Evolutionary conservation across 495 filamentous ascomycete species (phyloP).

Genomic region (Oidiodendron maius): DNA sequence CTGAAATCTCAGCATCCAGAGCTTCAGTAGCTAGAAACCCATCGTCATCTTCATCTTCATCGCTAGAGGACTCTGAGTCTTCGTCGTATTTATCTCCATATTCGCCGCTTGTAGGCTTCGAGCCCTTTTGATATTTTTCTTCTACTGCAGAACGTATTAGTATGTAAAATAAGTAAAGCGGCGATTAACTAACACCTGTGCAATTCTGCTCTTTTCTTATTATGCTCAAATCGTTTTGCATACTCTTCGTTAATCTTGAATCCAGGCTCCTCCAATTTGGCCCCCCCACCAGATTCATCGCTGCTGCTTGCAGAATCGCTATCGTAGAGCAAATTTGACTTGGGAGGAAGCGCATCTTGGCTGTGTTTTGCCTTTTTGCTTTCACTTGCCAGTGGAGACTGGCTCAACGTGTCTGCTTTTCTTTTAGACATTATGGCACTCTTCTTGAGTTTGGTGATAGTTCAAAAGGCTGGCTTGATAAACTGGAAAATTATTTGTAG

Average conservation of each 20-base stretch:
- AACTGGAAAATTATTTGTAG: neutral
- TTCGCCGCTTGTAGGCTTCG: conserved; percentile 24
- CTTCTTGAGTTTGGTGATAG: neutral
- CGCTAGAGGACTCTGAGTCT: conserved; percentile 49
- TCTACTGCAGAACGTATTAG: conserved; percentile 53
- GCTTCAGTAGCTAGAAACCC: conserved; percentile 74
- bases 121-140: conserved; percentile 60
- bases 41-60: conserved; percentile 86
- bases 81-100: conserved; percentile 42
- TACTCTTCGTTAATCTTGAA: conserved; percentile 90
- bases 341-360: neutral
- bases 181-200: conserved; percentile 56
- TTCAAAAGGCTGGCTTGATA: neutral
- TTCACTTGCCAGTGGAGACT: conserved; percentile 4
- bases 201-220: conserved; percentile 90
- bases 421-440: conserved; percentile 22
- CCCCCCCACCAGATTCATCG: conserved; percentile 51
- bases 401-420: conserved; percentile 17
- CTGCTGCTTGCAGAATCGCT: conserved; percentile 28
- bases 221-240: conserved; percentile 85
- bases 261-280: conserved; percentile 37
- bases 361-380: conserved; percentile 22
- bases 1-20: conserved; percentile 80
- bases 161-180: neutral
- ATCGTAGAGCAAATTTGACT: conserved; percentile 28